Percentiles rank a stretch among this genome's conserved stretches.
Evolutionary conservation across 2,329 filamentous ascomycete genomes (phyloP).

Genomic region (Penicillium sp.): DNA sequence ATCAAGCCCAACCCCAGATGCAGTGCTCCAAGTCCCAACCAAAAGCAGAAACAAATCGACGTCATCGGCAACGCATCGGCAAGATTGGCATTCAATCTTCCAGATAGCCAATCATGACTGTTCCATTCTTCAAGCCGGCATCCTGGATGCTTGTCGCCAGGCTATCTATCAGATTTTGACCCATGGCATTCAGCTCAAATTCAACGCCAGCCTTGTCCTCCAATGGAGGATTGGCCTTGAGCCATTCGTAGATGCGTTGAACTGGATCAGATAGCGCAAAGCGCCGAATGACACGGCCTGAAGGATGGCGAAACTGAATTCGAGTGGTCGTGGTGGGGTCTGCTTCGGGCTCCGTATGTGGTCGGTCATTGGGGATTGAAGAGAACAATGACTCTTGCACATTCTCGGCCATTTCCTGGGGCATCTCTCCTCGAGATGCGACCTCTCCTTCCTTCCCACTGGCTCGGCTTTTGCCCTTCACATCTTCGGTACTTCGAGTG

Average conservation of each 20-base stretch:
- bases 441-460: slow-evolving; percentile 31
- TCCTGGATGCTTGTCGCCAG: slow-evolving; percentile 71
- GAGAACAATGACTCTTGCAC: slow-evolving; percentile 51
- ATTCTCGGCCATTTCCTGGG: slow-evolving; percentile 30
- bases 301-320: slow-evolving; percentile 86
- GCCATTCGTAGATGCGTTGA: slow-evolving; percentile 85
- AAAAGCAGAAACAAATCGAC: not conserved
- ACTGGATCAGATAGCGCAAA: slow-evolving; percentile 74
- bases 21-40: not conserved
- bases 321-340: slow-evolving; percentile 69
- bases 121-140: slow-evolving; percentile 83
- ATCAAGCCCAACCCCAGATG: too few relatives aligned
- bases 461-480: slow-evolving; percentile 47
- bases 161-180: slow-evolving; percentile 72
- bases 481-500: slow-evolving; percentile 58
- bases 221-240: slow-evolving; percentile 73
- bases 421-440: slow-evolving; percentile 31
- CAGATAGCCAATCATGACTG: slow-evolving; percentile 89
- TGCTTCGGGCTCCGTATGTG: slow-evolving; percentile 71
- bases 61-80: not conserved
- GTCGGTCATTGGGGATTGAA: slow-evolving; percentile 63
- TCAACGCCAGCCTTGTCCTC: slow-evolving; percentile 69
- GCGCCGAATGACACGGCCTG: slow-evolving; percentile 77
- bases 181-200: slow-evolving; percentile 87
- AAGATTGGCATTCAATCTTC: slow-evolving; percentile 44